Base-by-base conservation (phyloP, 2,329 filamentous ascomycete species). In the Penicillium brevicompactum region DNA sequence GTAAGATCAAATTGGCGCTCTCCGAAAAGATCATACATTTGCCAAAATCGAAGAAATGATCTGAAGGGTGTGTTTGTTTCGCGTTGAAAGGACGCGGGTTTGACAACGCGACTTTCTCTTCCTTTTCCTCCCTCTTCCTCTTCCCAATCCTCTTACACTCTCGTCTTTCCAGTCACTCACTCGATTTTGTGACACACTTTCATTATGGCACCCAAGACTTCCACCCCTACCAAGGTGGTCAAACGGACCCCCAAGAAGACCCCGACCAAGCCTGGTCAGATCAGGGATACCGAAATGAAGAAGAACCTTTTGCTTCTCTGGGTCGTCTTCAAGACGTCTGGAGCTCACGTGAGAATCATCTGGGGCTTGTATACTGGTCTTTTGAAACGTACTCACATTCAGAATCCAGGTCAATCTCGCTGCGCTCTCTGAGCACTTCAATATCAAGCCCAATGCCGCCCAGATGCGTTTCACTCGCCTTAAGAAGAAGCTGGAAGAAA, bases 301-400 rank as follows among this genome's bases (percentile, higher is more conserved):
- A 49, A 42, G n/a, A 45, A 41, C 14, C 30, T 53, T 10, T 10
- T 53, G 3, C 42, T 53, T 37, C 18, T 53, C 10, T 53, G 50
- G 50, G 6, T 4, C 10, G 48, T 44, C 8, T n/a, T 48, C 37
- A 49, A 53, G 14, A 11, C 41, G 11, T 40, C 37, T 1, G n/a
- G 13, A 18, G 10, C 18, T 16, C 37, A 49, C 3, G 50, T 53
- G 4, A 9, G 50, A 40, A 13, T 13, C 5, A 32, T n/a, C 4
- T 9, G 4, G 4, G 10, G 7, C 11, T n/a, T 21, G 4, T 34
- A 13, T 31, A 16, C n/a, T 37, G 5, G 3, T 30, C 6, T 7
- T 11, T 14, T 13, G 24, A 27, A 8, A 27, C 24, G 24, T 27
- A 8, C 11, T 53, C 11, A 52, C 27, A 30, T 32, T n/a, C 14